Base-by-base conservation (phyloP, 441 rosid genomes). In the Euphorbia celastroides region DNA sequence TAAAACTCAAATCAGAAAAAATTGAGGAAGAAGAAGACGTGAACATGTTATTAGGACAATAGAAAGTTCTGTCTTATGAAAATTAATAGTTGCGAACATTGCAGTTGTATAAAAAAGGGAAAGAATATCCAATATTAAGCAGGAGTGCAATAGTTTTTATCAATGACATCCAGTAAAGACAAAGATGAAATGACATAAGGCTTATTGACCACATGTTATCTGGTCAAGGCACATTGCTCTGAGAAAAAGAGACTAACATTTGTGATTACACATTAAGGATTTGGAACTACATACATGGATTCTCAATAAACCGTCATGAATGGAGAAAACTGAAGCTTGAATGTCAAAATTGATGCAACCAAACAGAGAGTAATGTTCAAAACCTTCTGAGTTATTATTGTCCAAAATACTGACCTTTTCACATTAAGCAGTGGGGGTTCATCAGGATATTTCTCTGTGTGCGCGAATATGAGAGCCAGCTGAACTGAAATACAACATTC, bases 381-480 rank as follows among this genome's bases (percentile, higher is more conserved):
- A 32, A 46, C 11, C 66, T 44, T 51, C 62, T 64, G 67, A 13
- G 62, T 23, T 7, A 10, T 61, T 46, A 50, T 34, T 63, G 73
- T 64, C 12, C 5, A 59, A 5, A 66, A 48, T 38, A 72, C 81
- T 63, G 36, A 88, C 98, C 97, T 92, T 78, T 74, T 87, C 34
- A 86, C 88, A 75, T 85, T 84, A 70, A 92, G 68, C 62, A 88
- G 90, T 5, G 99, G 98, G 67, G 86, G 84, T 70, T 90, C 96
- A 62, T 92, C 99, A 0, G 99, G 99, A 70, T 95, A 92, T 55
- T 83, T 86, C 74, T 87, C 92, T 20, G 95, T 84, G 82, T 95
- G 99, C 0, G 96, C 79, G 80, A 94, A 94, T 78, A 92, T 75
- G 79, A 92, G 83, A 73, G 82, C 99, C 54, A 94, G 81, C 82